Evolutionary conservation across 306 rosid genomes (phyloP).

Genomic region (Oemleria cerasiformis): DNA sequence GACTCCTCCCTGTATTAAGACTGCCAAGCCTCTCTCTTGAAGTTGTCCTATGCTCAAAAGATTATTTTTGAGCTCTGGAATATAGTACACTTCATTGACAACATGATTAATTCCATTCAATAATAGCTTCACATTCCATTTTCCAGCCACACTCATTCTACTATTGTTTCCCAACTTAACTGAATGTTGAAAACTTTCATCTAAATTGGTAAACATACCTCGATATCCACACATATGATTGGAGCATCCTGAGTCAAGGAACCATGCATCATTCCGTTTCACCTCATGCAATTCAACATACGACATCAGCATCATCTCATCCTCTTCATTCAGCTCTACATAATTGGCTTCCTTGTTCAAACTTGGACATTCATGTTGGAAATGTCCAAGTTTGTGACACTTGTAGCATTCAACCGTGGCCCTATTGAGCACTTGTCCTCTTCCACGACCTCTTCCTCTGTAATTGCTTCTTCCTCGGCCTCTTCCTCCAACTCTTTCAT

Average conservation of each 20-base stretch:
- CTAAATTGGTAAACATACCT: background rate
- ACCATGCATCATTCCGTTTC: background rate
- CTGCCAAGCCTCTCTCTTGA: background rate
- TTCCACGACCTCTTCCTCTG: no score
- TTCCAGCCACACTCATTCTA: background rate
- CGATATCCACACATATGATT: background rate
- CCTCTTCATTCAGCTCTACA: background rate
- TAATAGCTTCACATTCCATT: background rate
- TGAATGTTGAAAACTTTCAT: background rate
- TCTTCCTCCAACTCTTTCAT: no score
- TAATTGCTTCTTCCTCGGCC: no score
- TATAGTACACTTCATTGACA: constrained; percentile 5
- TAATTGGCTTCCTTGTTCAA: background rate
- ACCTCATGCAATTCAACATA: background rate
- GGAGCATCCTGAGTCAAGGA: background rate
- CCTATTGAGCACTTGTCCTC: no score
- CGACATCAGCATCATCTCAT: background rate
- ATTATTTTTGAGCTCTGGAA: background rate
- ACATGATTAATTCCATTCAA: background rate
- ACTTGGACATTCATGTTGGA: no score
- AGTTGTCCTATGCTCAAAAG: background rate
- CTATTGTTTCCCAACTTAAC: background rate
- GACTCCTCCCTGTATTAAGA: background rate
- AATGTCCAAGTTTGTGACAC: no score
- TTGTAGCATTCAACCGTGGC: no score